These are phyloP conservation scores for Globisporangium canariense DNA, from an alignment of 352 stramenopile species.

Conservation along the genomic window DNA sequence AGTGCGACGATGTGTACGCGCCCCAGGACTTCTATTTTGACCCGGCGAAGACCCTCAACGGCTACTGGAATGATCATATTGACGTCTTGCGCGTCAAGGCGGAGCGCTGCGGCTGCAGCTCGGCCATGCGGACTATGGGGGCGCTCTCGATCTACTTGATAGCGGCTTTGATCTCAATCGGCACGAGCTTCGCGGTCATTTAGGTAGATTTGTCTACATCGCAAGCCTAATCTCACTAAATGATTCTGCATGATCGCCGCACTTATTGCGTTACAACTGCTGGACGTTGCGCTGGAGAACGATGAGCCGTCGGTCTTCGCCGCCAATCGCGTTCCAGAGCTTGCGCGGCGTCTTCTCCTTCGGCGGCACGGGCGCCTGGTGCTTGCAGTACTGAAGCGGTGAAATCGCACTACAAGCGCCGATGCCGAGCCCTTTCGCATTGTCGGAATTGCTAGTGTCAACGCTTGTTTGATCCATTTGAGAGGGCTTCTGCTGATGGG, in stretches of 20 bases:
- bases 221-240: not conserved
- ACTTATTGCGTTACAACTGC: slow-evolving; percentile 1
- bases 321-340: slow-evolving; percentile 75
- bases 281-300: slow-evolving; percentile 56
- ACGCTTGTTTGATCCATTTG: not conserved
- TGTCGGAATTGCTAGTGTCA: not conserved
- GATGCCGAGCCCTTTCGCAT: slow-evolving; percentile 17
- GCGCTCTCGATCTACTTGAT: slow-evolving; percentile 2
- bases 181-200: not conserved
- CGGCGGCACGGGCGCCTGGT: slow-evolving; percentile 45
- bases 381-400: slow-evolving; percentile 54
- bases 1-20: slow-evolving; percentile 61
- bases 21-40: slow-evolving; percentile 66
- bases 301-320: slow-evolving; percentile 68
- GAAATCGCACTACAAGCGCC: slow-evolving; percentile 8
- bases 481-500: not conserved
- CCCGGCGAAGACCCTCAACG: slow-evolving; percentile 42
- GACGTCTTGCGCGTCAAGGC: slow-evolving; percentile 45
- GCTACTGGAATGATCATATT: slow-evolving; percentile 68
- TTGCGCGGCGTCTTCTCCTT: slow-evolving; percentile 66
- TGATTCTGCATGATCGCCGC: not conserved
- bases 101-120: slow-evolving; percentile 56
- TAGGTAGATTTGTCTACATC: not conserved
- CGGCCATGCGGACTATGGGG: not conserved
- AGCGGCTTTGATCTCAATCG: not conserved